Evolutionary conservation across 2,329 filamentous ascomycete genomes (phyloP), one percentile per base, ranked within the genome.

Genomic region (Clonostachys solani): DNA sequence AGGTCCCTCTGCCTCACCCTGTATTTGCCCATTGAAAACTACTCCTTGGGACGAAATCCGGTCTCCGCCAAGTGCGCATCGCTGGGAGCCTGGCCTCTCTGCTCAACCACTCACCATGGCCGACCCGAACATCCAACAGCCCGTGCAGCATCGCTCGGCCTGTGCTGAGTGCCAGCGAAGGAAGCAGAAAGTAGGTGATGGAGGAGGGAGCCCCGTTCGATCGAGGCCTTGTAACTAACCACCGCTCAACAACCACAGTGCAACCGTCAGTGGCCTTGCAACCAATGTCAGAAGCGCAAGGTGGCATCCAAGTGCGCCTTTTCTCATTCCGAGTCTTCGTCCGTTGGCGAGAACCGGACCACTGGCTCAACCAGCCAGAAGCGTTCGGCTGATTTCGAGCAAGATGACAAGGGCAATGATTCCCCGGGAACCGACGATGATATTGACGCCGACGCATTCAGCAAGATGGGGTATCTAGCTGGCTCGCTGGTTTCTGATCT

Each of bases 161-260:
- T 74, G 71, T 57, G 68, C 66, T 34, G 70, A 73, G 55, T 74
- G 65, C 44, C 63, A 68, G 52, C 63, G 65, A 37, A 57, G 65
- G 45, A 68, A 68, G 54, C 65, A 68, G 56, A 68, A 67, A 57
- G 65, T 63, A 49, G 12, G 59, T 53, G 17, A 8, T 33, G 23
- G 10, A 29, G 9, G 23, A 29, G 23, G 23, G 23, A 12, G n/a
- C 34, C 34, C n/a, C 29, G 33, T 18, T 33, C 23, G 7, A 45
- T 13, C 42, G 23, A 29, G 23, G 23, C 23, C 8, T 29, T 29
- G 23, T 29, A 29, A 9, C 23, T 29, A 29, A 29, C 10, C 23
- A 10, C 23, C 23, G 23, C 23, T 10, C 23, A 29, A 29, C 23
- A 10, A 29, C 23, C 9, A 36, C 33, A 64, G 61, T 64, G 62